Conservation (phyloP, 192 early-diverging fungal genomes). For the Thoreauomyces humboldtii region DNA sequence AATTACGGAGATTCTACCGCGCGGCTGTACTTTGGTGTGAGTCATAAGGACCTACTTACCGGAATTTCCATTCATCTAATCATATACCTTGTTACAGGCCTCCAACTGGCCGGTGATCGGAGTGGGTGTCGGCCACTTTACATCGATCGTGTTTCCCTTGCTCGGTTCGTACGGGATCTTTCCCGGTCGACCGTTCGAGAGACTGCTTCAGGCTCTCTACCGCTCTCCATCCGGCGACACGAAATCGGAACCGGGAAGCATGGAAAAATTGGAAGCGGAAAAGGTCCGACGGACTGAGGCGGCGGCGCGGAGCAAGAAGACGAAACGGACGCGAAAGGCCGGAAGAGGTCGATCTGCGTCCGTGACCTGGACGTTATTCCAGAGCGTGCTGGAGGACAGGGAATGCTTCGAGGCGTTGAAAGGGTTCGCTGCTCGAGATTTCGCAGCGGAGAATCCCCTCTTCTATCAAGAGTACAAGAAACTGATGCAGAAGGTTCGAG, state of each 20-base stretch:
- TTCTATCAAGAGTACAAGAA: conserved; percentile 36
- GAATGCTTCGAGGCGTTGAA: conserved; percentile 33
- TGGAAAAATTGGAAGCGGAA: conserved; percentile 5
- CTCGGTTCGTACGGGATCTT: conserved; percentile 15
- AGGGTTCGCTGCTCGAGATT: conserved; percentile 34
- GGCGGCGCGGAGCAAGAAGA: neutral
- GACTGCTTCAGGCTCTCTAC: conserved; percentile 9
- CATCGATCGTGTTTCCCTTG: conserved; percentile 24
- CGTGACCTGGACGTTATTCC: conserved; percentile 26
- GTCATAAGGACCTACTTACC: too few relatives aligned
- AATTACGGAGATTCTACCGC: conserved; percentile 20
- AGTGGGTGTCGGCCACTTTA: conserved; percentile 20
- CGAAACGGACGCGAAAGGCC: neutral
- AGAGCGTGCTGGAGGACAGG: conserved; percentile 23
- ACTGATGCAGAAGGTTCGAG: conserved; percentile 29
- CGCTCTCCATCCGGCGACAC: conserved; percentile 15
- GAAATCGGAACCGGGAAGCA: neutral
- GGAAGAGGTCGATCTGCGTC: neutral
- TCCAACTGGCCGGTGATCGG: conserved; percentile 27
- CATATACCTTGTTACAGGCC: too few relatives aligned
- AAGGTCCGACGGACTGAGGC: neutral
- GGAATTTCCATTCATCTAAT: too few relatives aligned
- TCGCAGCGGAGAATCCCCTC: conserved; percentile 33
- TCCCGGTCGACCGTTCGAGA: neutral
- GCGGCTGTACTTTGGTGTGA: conserved; percentile 25